These are phyloP conservation scores for Colletotrichum endophyticum DNA, from an alignment of 2,329 filamentous ascomycete genomes.

Conservation along the genomic window DNA sequence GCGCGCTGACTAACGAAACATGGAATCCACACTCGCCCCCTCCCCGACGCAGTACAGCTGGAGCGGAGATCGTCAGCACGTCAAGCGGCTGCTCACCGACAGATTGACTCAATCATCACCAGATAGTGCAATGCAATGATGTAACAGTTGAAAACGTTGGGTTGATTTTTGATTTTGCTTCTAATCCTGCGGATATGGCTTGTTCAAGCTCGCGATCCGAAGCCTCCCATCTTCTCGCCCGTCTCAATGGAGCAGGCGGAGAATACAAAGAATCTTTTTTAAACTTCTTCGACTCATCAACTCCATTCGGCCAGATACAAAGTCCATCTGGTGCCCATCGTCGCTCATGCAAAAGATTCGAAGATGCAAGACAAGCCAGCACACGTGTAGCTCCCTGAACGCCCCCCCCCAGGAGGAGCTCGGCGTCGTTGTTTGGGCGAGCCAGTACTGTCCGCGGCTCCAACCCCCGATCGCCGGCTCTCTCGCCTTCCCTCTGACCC, in stretches of 20 bases:
- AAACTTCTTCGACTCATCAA: conserved; percentile 14
- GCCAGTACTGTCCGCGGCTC: background rate
- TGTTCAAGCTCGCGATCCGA: conserved; percentile 9
- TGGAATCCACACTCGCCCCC: background rate
- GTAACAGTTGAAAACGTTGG: background rate
- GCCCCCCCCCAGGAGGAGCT: conserved; percentile 10
- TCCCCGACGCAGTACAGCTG: background rate
- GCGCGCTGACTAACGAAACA: background rate
- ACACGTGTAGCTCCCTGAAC: conserved; percentile 20
- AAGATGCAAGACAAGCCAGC: conserved; percentile 14
- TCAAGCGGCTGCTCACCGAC: conserved; percentile 3
- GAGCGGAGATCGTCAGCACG: background rate
- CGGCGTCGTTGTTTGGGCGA: background rate
- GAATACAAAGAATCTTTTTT: background rate
- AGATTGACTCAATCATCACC: background rate
- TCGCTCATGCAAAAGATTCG: conserved; percentile 23
- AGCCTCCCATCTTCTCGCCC: background rate
- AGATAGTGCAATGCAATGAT: background rate
- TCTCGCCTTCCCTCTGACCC: background rate
- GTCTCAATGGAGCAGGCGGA: background rate
- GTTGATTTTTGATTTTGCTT: conserved; percentile 1
- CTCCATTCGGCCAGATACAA: conserved; percentile 16
- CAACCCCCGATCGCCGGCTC: background rate
- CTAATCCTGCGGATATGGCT: conserved; percentile 9
- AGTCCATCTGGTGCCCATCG: conserved; percentile 9